Evolutionary conservation across 1,284 basidiomycete genomes (phyloP).

Genomic region (Sanghuangporus weigelae): DNA sequence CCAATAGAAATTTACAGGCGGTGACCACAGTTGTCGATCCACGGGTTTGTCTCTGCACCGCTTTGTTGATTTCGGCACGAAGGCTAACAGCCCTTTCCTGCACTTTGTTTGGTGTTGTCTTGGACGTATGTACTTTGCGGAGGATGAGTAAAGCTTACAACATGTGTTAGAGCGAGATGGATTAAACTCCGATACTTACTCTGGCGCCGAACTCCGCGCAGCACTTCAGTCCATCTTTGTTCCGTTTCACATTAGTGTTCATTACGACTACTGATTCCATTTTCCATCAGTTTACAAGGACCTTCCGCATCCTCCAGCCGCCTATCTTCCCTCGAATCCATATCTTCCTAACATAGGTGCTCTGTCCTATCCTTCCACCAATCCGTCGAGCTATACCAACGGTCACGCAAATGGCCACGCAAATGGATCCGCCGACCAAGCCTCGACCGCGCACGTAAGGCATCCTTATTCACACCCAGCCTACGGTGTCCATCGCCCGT

Average conservation of each 20-base stretch:
- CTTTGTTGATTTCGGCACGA: background rate
- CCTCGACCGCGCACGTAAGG: background rate
- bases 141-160: too few relatives aligned
- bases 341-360: background rate
- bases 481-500: constrained; percentile 26
- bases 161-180: too few relatives aligned
- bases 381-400: constrained; percentile 11
- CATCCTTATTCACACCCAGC: background rate
- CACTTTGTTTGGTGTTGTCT: too few relatives aligned
- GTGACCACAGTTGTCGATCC: background rate
- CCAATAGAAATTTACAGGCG: background rate
- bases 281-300: constrained; percentile 50
- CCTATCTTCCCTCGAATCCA: constrained; percentile 35
- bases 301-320: constrained; percentile 59
- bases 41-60: background rate
- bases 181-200: too few relatives aligned
- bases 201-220: too few relatives aligned
- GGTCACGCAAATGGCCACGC: background rate
- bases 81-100: too few relatives aligned
- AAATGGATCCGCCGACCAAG: background rate
- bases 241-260: background rate
- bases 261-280: background rate
- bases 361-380: background rate
- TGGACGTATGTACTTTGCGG: too few relatives aligned
- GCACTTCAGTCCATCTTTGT: background rate